phyloP scores from a whole-genome alignment of 225 moss, liverwort and hornwort genomes.

The Climacium dendroides region DNA sequence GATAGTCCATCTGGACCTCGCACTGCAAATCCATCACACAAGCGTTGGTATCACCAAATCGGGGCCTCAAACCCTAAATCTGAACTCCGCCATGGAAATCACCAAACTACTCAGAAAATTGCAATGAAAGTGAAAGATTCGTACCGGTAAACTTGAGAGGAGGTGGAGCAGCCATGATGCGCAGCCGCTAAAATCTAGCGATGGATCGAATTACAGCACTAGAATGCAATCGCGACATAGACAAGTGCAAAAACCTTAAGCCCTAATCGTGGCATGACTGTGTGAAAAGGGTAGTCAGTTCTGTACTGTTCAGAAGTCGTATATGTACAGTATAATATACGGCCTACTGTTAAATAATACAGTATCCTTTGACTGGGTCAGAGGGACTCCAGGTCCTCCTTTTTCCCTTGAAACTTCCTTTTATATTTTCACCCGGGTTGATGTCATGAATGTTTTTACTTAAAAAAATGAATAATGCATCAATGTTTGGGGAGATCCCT shows the following conservation, averaged over 20 bases:
- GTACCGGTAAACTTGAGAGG: conserved; percentile 43
- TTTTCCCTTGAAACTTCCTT: too few species aligned
- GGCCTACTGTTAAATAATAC: background rate
- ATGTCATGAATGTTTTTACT: background rate
- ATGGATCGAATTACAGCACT: background rate
- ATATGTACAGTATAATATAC: background rate
- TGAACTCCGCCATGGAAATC: background rate
- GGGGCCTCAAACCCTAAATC: background rate
- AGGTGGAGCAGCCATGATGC: conserved; percentile 16
- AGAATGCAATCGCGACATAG: background rate
- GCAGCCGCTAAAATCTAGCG: background rate
- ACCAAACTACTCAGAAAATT: background rate
- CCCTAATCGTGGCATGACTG: background rate
- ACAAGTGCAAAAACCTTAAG: background rate
- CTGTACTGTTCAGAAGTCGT: background rate
- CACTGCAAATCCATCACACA: conserved; percentile 24
- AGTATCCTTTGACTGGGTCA: background rate
- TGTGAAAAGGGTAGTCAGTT: background rate
- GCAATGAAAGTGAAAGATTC: background rate
- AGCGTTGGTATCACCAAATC: background rate
- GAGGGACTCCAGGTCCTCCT: background rate
- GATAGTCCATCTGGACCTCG: conserved; percentile 71
- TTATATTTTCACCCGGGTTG: too few species aligned
- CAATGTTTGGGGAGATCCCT: too few species aligned
- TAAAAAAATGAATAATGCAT: background rate